Evolutionary conservation across 139 green algal species (phyloP).

Genomic region (Coelastrella sp.): DNA sequence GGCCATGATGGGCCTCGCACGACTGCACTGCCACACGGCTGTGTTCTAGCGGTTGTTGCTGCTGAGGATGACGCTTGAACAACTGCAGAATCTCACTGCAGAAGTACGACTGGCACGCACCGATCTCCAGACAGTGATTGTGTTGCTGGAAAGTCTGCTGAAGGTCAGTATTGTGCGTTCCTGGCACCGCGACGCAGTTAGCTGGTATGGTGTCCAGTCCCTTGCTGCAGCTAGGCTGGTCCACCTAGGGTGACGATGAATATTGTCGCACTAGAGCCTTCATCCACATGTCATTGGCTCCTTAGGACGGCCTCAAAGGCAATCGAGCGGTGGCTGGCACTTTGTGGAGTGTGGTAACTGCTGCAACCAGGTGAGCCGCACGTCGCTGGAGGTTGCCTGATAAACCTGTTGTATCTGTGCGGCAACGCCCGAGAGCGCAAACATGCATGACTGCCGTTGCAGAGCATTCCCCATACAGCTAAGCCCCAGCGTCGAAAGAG

Average conservation of each 20-base stretch:
- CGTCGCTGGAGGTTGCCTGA: too few species aligned
- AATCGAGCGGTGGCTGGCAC: slow-evolving; percentile 18
- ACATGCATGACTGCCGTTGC: background rate
- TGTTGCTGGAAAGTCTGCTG: background rate
- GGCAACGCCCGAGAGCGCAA: background rate
- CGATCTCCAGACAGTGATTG: background rate
- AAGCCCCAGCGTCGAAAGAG: slow-evolving; percentile 33
- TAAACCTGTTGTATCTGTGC: background rate
- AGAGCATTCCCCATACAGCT: slow-evolving; percentile 43
- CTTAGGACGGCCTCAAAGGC: slow-evolving; percentile 28
- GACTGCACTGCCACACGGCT: background rate
- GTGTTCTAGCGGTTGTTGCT: background rate
- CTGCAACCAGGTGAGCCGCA: slow-evolving; percentile 2
- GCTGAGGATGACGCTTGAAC: background rate
- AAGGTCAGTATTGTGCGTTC: background rate
- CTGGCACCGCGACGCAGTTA: too few species aligned
- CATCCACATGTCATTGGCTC: background rate
- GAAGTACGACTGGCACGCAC: background rate
- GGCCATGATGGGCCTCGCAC: background rate
- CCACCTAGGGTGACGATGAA: too few species aligned
- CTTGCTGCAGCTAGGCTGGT: background rate
- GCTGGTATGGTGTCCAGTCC: too few species aligned
- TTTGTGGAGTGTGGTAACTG: slow-evolving; percentile 26
- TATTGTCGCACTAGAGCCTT: too few species aligned
- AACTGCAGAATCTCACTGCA: background rate